Evolutionary conservation across 345 rosid genomes (phyloP).

Genomic region (Erodium maritimum): DNA sequence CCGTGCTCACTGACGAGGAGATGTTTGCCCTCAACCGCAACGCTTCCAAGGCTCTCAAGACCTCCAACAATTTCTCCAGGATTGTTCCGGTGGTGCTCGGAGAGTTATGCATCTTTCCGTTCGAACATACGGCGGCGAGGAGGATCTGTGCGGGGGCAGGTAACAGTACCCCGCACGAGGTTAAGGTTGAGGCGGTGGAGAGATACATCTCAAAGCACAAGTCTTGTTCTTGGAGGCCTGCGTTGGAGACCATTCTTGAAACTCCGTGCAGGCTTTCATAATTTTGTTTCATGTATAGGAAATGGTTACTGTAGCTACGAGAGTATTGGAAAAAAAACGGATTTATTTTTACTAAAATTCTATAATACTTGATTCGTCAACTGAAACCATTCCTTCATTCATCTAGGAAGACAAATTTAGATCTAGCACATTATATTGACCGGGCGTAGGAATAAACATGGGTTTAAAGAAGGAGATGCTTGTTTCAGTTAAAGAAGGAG

Average conservation of each 20-base stretch:
- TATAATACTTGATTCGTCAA: too few species aligned
- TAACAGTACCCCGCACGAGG: not conserved
- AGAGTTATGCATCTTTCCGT: conserved; percentile 30
- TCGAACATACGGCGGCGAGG: conserved; percentile 5
- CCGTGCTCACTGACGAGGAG: conserved; percentile 40
- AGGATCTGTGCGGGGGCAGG: too few species aligned
- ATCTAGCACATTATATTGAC: too few species aligned
- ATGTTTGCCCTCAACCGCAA: conserved; percentile 21
- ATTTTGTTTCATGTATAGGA: too few species aligned
- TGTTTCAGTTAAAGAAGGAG: too few species aligned
- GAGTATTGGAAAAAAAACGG: too few species aligned
- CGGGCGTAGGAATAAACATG: too few species aligned
- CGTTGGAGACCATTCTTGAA: conserved; percentile 46
- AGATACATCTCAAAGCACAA: conserved; percentile 27
- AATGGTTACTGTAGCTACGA: too few species aligned
- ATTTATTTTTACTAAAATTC: too few species aligned
- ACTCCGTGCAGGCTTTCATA: conserved; percentile 10
- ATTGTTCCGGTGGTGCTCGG: conserved; percentile 25
- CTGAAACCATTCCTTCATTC: too few species aligned
- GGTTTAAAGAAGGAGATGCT: too few species aligned
- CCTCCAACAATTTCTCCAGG: conserved; percentile 16
- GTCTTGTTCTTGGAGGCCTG: conserved; percentile 41
- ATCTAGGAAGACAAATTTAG: too few species aligned
- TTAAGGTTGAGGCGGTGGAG: conserved; percentile 2
- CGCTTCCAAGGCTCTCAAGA: conserved; percentile 28